phyloP scores from a whole-genome alignment of 202 grass and related monocot genomes.

The Carex arenaria region DNA sequence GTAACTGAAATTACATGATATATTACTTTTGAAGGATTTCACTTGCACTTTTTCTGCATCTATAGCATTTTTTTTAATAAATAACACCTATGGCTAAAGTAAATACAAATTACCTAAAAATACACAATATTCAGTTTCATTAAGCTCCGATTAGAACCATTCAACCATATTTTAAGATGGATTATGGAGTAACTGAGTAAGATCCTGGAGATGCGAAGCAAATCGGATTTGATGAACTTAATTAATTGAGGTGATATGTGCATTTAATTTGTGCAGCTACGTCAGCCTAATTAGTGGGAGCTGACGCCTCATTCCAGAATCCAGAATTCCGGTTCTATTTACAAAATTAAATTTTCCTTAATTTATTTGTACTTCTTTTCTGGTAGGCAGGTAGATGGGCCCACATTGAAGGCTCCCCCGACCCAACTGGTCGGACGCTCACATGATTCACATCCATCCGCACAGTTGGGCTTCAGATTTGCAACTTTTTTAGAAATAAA shows the following conservation, averaged over 20 bases:
- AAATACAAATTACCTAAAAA: no score
- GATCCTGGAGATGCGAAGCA: background rate
- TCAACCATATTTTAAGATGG: no score
- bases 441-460: background rate
- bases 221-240: background rate
- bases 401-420: background rate
- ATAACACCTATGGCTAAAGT: no score
- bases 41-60: no score
- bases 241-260: background rate
- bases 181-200: background rate
- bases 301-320: background rate
- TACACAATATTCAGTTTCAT: no score
- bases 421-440: background rate
- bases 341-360: background rate
- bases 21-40: no score
- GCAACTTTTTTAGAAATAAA: no score
- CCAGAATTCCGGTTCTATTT: background rate
- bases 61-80: no score
- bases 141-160: no score
- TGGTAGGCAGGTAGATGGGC: background rate
- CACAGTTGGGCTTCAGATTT: background rate
- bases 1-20: no score
- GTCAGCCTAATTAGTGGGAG: background rate
- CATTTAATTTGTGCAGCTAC: background rate
- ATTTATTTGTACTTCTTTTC: constrained; percentile 6